Percentiles rank a stretch among this genome's conserved stretches.
Evolutionary conservation across 2,329 filamentous ascomycete genomes (phyloP).

Genomic region (Nothopassalora personata): DNA sequence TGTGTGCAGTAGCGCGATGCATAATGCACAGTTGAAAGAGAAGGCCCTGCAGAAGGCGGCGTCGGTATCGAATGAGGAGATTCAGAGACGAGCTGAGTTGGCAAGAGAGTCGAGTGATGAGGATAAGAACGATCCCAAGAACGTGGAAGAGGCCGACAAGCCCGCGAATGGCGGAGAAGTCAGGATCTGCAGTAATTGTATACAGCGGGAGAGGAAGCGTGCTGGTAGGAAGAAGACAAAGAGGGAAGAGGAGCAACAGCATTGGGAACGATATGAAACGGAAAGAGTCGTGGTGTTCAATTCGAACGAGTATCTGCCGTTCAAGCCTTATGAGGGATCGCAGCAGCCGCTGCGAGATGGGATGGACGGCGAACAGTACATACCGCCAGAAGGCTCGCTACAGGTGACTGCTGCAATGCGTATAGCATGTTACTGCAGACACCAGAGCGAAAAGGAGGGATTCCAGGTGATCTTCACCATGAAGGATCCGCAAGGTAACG

Average conservation of each 20-base stretch:
- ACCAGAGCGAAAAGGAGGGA: slow-evolving; percentile 88
- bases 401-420: slow-evolving; percentile 86
- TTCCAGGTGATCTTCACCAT: slow-evolving; percentile 94
- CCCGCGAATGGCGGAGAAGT: slow-evolving; percentile 90
- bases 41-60: slow-evolving; percentile 62
- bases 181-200: slow-evolving; percentile 85
- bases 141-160: slow-evolving; percentile 59
- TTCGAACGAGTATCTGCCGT: slow-evolving; percentile 79
- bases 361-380: slow-evolving; percentile 24
- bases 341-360: slow-evolving; percentile 24
- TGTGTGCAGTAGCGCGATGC: slow-evolving; percentile 90
- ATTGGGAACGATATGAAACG: slow-evolving; percentile 75
- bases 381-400: slow-evolving; percentile 55
- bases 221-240: slow-evolving; percentile 89
- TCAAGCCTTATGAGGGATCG: slow-evolving; percentile 55
- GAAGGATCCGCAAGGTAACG: slow-evolving; percentile 69
- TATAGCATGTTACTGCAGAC: slow-evolving; percentile 93
- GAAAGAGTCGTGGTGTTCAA: slow-evolving; percentile 88
- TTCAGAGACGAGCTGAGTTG: slow-evolving; percentile 39
- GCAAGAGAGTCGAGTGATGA: slow-evolving; percentile 31
- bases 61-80: slow-evolving; percentile 38
- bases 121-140: slow-evolving; percentile 43
- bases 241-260: slow-evolving; percentile 84
- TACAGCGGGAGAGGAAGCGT: slow-evolving; percentile 83
- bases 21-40: slow-evolving; percentile 59